These are phyloP conservation scores for Dentipellis sp. DNA, from an alignment of 768 basidiomycete species.

Conservation along the genomic window DNA sequence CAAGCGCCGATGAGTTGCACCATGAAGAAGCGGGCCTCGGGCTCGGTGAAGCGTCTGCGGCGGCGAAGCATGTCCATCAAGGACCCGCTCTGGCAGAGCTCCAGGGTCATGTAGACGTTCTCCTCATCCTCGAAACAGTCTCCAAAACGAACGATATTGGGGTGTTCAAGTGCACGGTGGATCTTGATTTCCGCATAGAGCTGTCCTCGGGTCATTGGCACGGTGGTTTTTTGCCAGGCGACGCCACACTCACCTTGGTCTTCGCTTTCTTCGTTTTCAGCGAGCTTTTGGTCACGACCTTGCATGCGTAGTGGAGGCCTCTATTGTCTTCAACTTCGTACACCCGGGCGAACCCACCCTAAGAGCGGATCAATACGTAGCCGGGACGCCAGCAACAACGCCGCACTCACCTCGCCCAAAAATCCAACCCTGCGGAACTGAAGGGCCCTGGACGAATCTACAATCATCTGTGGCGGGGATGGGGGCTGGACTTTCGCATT, in stretches of 20 bases:
- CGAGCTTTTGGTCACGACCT: conserved; percentile 89
- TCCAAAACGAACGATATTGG: conserved; percentile 86
- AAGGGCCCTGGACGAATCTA: conserved; percentile 46
- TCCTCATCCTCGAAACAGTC: conserved; percentile 94
- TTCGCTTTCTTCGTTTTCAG: conserved; percentile 95
- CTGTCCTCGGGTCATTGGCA: conserved; percentile 28
- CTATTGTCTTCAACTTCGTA: conserved; percentile 81
- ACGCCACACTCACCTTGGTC: conserved; percentile 63
- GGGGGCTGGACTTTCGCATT: conserved; percentile 77
- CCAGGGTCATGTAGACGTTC: conserved; percentile 96
- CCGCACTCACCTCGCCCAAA: conserved; percentile 70
- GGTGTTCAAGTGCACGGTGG: conserved; percentile 82
- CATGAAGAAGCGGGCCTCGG: conserved; percentile 88
- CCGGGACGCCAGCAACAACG: not conserved
- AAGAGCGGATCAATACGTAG: not conserved
- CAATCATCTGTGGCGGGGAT: conserved; percentile 70
- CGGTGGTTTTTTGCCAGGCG: not conserved
- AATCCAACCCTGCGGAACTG: conserved; percentile 71
- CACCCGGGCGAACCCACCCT: conserved; percentile 94
- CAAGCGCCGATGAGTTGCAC: conserved; percentile 93
- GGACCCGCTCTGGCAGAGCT: conserved; percentile 83
- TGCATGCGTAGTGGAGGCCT: conserved; percentile 70
- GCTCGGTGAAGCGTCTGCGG: conserved; percentile 81
- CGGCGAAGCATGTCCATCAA: conserved; percentile 87
- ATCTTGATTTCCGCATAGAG: conserved; percentile 99